A percentile compares a stretch with the other conserved stretches of the same genome.
Conservation (phyloP, 2,329 filamentous ascomycete genomes). For the Botrytis pseudocinerea region DNA sequence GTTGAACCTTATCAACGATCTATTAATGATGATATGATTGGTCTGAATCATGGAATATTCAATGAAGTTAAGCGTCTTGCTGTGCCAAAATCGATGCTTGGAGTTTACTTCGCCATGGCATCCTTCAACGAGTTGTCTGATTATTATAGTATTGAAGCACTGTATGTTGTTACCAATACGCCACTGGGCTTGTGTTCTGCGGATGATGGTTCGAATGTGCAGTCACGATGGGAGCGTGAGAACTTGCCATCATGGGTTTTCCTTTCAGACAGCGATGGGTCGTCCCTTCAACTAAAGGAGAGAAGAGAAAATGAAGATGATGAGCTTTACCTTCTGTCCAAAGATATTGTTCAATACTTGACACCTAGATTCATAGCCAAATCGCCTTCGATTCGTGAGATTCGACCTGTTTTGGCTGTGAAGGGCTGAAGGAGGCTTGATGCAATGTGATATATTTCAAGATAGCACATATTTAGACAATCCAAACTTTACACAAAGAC, state of each 20-base stretch:
- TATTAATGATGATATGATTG: not conserved
- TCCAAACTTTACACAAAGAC: not conserved
- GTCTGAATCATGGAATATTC: not conserved
- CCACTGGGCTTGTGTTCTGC: not conserved
- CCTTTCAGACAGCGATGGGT: not conserved
- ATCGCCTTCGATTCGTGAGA: not conserved
- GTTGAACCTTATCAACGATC: not conserved
- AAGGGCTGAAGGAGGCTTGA: not conserved
- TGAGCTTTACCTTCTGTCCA: not conserved
- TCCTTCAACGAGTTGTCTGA: not conserved
- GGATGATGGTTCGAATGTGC: not conserved
- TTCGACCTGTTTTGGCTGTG: not conserved
- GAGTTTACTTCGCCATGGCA: not conserved
- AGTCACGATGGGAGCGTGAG: not conserved
- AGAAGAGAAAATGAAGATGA: not conserved
- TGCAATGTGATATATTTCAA: not conserved
- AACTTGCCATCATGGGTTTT: not conserved
- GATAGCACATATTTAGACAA: not conserved
- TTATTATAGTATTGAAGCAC: not conserved
- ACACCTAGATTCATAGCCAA: not conserved
- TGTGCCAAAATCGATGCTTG: not conserved
- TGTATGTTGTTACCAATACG: not conserved
- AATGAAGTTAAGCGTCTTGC: constrained; percentile 1
- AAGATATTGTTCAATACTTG: not conserved
- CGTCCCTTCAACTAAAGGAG: not conserved